Evolutionary conservation across 2,329 filamentous ascomycete genomes (phyloP), one percentile per base, ranked within the genome.

Genomic region (Aspergillus uvarum): DNA sequence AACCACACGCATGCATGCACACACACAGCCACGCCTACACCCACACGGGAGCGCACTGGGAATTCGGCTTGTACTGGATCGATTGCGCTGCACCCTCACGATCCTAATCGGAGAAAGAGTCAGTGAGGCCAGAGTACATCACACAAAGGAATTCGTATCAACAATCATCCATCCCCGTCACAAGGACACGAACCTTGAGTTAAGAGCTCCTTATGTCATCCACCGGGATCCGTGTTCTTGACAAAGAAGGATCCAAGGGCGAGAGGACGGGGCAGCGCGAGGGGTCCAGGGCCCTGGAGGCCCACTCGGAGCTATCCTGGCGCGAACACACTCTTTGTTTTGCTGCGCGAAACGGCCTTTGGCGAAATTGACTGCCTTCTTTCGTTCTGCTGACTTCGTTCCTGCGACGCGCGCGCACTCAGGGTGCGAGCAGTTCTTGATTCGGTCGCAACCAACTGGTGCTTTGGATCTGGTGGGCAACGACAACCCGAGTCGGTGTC

Each of bases 201-300:
- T 62, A 35, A 55, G 38, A 22, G 31, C 29, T 54, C 48, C 49
- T 59, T 57, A 57, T 60, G 64, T 56, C 58, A 59, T 59, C 48
- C 58, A 60, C 16, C 54, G 47, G 51, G 59, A 53, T 61, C 61
- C 61, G 63, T 59, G 63, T 64, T 58, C 54, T 56, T 50, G 56
- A 55, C 56, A 49, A 51, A 54, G 63, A 35, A 51, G 49, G 59
- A 61, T 59, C 61, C 61, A 63, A 61, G 63, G 60, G 47, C 47
- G 54, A 50, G 42, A 31, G 26, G 42, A 62, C 58, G 59, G 57
- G 32, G 32, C 54, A 63, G 48, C 48, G 50, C 54, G 55, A 51
- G 29, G 53, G 48, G 59, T 57, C 56, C 60, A 61, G 52, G 59
- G 60, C 55, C 49, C 58, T 44, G 38, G 22, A 58, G 60, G 61